Percentiles rank a stretch among this genome's conserved stretches.
phyloP scores from a whole-genome alignment of 2,329 filamentous ascomycete genomes.

The Botrytis pseudocinerea region DNA sequence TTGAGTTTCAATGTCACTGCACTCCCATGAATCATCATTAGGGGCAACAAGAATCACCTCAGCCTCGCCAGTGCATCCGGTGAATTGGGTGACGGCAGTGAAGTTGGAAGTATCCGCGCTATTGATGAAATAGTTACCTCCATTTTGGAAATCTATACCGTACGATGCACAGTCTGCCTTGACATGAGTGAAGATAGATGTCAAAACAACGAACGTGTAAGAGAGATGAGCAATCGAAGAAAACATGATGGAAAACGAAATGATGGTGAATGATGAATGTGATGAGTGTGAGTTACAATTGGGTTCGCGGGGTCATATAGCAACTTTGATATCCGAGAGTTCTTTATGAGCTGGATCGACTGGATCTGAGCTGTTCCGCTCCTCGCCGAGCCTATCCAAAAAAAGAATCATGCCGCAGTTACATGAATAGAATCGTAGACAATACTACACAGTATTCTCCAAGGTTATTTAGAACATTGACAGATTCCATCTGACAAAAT shows the following conservation, averaged over 20 bases:
- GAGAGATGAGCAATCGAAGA: conserved; percentile 15
- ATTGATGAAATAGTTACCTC: conserved; percentile 20
- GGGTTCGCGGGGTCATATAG: conserved; percentile 15
- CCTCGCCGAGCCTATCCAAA: conserved; percentile 17
- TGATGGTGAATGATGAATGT: not conserved
- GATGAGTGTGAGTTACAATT: not conserved
- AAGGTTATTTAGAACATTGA: not conserved
- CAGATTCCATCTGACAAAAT: not conserved
- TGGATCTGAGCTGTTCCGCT: not conserved
- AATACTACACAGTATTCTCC: not conserved
- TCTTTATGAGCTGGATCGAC: not conserved
- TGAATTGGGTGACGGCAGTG: conserved; percentile 22
- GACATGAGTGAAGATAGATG: conserved; percentile 9
- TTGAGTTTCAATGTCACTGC: conserved; percentile 11
- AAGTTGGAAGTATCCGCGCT: conserved; percentile 16
- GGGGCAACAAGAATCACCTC: conserved; percentile 21
- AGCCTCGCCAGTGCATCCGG: conserved; percentile 12
- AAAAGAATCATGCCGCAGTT: conserved; percentile 22
- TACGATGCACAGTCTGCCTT: conserved; percentile 21
- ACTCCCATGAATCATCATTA: conserved; percentile 20
- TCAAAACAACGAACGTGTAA: conserved; percentile 16
- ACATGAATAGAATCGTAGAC: conserved; percentile 6
- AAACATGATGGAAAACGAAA: conserved; percentile 20
- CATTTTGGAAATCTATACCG: conserved; percentile 24
- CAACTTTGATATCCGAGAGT: not conserved